phyloP scores from a whole-genome alignment of 306 rosid species.

The Sesbania bispinosa region DNA sequence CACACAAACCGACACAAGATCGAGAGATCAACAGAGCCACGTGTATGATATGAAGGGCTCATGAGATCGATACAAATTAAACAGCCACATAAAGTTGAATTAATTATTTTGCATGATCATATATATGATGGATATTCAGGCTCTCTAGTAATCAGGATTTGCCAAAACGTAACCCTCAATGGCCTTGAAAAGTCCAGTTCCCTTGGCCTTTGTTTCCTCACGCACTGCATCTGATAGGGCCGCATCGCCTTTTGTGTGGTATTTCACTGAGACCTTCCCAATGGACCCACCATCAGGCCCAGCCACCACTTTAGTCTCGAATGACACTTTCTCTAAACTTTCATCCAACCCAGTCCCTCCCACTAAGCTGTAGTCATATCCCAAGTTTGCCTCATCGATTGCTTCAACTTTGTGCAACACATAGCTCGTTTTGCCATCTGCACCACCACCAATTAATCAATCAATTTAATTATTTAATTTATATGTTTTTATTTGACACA shows the following conservation, averaged over 20 bases:
- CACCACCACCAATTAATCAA: no score
- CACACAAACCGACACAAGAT: background rate
- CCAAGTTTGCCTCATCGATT: conserved; percentile 12
- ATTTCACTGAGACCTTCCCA: background rate
- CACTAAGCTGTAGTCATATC: conserved; percentile 21
- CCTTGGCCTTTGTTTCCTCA: conserved; percentile 7
- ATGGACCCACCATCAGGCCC: conserved; percentile 36
- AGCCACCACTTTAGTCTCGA: background rate
- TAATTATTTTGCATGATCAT: background rate
- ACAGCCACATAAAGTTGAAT: background rate
- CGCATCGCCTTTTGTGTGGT: conserved; percentile 28
- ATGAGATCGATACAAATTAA: background rate
- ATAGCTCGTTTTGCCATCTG: background rate
- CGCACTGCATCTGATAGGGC: background rate
- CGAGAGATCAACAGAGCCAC: background rate
- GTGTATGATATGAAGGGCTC: background rate
- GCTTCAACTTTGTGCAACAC: conserved; percentile 23
- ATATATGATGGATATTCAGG: no score
- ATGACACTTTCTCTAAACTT: conserved; percentile 21
- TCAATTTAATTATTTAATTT: no score
- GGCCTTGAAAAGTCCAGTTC: conserved; percentile 16
- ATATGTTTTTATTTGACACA: no score
- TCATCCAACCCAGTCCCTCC: conserved; percentile 29
- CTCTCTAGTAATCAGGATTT: conserved; percentile 5
- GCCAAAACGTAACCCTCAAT: conserved; percentile 31